Base-by-base conservation (phyloP, 2,329 filamentous ascomycete genomes). In the Colletotrichum aenigma region DNA sequence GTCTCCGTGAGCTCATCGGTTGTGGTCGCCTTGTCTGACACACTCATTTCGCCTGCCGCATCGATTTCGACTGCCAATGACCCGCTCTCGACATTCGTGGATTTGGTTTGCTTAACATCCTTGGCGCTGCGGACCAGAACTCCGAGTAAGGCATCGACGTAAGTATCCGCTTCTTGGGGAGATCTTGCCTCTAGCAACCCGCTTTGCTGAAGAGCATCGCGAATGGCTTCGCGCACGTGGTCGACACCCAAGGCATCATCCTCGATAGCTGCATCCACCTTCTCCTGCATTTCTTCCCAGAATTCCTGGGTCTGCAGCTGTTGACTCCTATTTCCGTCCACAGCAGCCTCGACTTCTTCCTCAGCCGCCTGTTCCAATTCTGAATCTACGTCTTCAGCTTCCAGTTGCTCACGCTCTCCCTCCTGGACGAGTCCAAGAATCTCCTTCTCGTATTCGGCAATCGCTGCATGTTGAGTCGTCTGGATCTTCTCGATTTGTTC, bases 401-500 rank as follows among this genome's bases (percentile, higher is more conserved):
- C 72, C 21, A 58, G 3, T 30, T 32, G n/a, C 4, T 68, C 68
- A n/a, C 69, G 71, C 43, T 78, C 78, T 24, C 74, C 67, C 2
- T 84, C 82, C 55, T 84, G 80, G 3, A 83, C 83, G 4, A 92
- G 78, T 10, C 89, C 91, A 58, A 93, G 86, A 18, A 95, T 89
- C 16, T 88, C 84, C 52, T 87, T 88, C 82, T 97, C 94, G 78
- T 95, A 95, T 15, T 90, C 90, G 64, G 94, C 92, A 26, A 96
- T 89, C 38, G 91, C 90, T 21, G 88, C 90, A 77, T 91, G 91
- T 74, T 91, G 92, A 16, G 88, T 88, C 26, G 88, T 90, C 82
- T 98, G 96, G n/a, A 97, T 94, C 15, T 85, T 84, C 21, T 93
- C 87, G 77, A 97, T 95, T 69, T 95, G 89, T 7, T 93, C 89